Evolutionary conservation across 257 asterid species (phyloP).

Genomic region (Fraxinus excelsior): DNA sequence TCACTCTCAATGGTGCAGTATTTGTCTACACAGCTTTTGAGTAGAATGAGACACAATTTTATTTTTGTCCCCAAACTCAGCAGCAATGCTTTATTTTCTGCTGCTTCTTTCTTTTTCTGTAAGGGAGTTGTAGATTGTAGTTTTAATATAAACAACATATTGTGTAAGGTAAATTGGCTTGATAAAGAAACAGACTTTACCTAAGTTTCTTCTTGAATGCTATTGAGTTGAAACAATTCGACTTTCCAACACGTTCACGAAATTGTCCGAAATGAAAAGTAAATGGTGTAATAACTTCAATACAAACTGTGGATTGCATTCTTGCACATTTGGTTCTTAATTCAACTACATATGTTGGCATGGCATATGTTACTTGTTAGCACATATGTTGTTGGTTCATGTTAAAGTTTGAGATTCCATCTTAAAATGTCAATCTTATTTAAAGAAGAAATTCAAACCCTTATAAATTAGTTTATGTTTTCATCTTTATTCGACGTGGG

Average conservation of each 20-base stretch:
- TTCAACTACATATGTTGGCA: constrained; percentile 21
- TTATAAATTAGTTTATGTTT: no score
- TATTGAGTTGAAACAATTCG: background rate
- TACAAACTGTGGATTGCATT: constrained; percentile 18
- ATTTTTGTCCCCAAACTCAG: constrained; percentile 7
- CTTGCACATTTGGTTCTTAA: constrained; percentile 11
- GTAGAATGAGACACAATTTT: background rate
- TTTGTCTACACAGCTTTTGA: constrained; percentile 9
- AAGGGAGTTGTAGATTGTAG: background rate
- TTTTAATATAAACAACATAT: background rate
- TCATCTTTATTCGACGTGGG: no score
- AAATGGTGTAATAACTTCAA: background rate
- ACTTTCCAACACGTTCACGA: background rate
- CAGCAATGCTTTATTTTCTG: constrained; percentile 4
- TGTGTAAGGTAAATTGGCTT: no score
- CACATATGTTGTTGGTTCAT: constrained; percentile 38
- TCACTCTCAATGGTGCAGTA: background rate
- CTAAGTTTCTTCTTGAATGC: no score
- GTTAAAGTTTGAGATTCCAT: no score
- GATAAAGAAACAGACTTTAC: no score
- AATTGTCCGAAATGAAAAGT: background rate
- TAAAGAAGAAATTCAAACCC: no score
- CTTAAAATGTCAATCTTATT: no score
- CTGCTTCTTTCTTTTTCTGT: constrained; percentile 2
- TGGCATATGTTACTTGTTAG: constrained; percentile 31